phyloP scores from a whole-genome alignment of 768 basidiomycete genomes.

The Serendipita sp. region DNA sequence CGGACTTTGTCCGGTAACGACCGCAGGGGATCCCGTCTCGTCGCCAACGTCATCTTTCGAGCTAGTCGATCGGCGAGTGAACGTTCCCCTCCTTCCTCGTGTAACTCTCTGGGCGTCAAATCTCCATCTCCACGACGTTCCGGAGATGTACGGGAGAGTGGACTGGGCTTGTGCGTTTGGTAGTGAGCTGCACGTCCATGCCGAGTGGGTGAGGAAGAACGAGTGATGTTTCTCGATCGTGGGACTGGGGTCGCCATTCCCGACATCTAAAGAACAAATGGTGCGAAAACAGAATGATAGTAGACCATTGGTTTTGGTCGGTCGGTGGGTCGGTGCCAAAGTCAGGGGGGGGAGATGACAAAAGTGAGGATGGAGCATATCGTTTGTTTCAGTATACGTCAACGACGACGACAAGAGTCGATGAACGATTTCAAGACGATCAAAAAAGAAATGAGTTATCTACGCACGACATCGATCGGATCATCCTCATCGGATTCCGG shows the following conservation, averaged over 20 bases:
- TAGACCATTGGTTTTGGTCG: too few relatives aligned
- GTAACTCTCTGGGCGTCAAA: not conserved
- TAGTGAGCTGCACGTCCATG: not conserved
- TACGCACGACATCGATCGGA: not conserved
- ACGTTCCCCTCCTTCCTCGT: not conserved
- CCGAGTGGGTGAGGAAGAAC: not conserved
- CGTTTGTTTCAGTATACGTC: too few relatives aligned
- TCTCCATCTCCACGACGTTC: not conserved
- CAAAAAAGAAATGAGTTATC: not conserved
- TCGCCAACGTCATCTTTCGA: not conserved
- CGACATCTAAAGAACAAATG: not conserved
- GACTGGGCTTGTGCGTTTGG: not conserved
- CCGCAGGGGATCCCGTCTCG: not conserved
- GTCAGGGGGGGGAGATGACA: too few relatives aligned
- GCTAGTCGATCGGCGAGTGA: not conserved
- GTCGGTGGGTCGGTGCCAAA: too few relatives aligned
- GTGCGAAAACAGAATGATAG: too few relatives aligned
- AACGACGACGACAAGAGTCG: not conserved
- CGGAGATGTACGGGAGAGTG: not conserved
- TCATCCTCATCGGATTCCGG: not conserved
- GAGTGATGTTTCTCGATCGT: not conserved
- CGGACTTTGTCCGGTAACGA: not conserved
- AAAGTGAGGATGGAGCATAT: too few relatives aligned
- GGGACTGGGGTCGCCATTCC: not conserved
- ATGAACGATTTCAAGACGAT: not conserved